Base-by-base conservation (phyloP, 176 grass and related monocot genomes). In the Microstegium vimineum region DNA sequence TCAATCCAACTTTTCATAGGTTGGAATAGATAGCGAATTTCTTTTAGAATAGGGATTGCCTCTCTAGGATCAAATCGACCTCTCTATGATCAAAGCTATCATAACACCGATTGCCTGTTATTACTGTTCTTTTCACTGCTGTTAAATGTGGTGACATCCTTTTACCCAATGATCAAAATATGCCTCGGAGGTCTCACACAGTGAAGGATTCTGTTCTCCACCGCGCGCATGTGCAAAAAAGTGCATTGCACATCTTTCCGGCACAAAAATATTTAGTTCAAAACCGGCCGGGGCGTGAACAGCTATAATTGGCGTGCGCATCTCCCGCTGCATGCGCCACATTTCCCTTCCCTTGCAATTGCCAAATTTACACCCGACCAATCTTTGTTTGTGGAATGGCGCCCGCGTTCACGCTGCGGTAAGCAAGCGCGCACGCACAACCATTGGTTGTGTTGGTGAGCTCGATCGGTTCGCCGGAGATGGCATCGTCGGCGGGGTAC, bases 251-350 rank as follows among this genome's bases (percentile, higher is more conserved):
- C 11, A 5, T 60, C 52, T 57, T 57, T 23, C 2, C 9, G 8
- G 8, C 52, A 57, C 23, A 62, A 54, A 74, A n/a, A 79, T 35
- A 28, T 8, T 65, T 46, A n/a, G 12, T 17, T 66, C 42, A n/a
- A 65, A 66, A 66, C 1, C 26, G 15, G 25, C 3, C 40, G 38
- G 10, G 11, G 4, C 33, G 8, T 13, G 46, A 65, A 71, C 64
- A 28, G 67, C 88, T 79, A 86, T 74, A 82, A 73, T 86, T 86
- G 67, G 88, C 36, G 22, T 47, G 23, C 45, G 57, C 73, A 70
- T 36, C 79, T 40, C 66, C 78, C 83, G 78, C 57, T 65, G 38
- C 45, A 36, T 23, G 66, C 83, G 73, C 76, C 69, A 80, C 43
- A 75, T 65, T 86, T 78, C 65, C 59, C 63, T 70, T 54, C 38